phyloP scores from a whole-genome alignment of 2,329 filamentous ascomycete genomes.

The Hymenoscyphus fructigenus region DNA sequence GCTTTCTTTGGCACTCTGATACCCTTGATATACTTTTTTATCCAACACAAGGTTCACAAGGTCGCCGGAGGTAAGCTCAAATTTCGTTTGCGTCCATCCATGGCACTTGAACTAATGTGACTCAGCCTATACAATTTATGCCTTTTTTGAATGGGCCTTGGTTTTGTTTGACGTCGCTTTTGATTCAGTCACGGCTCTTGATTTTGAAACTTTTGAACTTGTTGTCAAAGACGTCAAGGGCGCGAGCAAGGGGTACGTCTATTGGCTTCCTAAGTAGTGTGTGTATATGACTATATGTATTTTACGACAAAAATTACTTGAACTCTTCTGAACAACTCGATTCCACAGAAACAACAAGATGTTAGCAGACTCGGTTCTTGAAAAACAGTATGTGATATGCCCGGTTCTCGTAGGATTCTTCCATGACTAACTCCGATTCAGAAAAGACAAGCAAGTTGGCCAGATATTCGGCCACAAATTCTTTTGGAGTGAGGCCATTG shows the following conservation, averaged over 20 bases:
- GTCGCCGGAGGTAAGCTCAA: slow-evolving; percentile 77
- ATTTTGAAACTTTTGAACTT: slow-evolving; percentile 88
- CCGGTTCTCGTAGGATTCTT: slow-evolving; percentile 21
- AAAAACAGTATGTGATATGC: slow-evolving; percentile 68
- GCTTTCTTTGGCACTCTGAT: slow-evolving; percentile 90
- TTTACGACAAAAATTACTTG: slow-evolving; percentile 28
- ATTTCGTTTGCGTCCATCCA: slow-evolving; percentile 3
- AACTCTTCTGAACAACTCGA: slow-evolving; percentile 36
- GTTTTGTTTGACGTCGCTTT: slow-evolving; percentile 95
- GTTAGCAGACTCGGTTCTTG: slow-evolving; percentile 51
- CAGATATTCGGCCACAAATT: slow-evolving; percentile 71
- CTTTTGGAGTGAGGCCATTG: slow-evolving; percentile 70
- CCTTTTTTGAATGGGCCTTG: slow-evolving; percentile 96
- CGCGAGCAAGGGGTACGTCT: slow-evolving; percentile 96
- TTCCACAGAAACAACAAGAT: slow-evolving; percentile 42
- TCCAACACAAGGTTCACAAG: slow-evolving; percentile 96
- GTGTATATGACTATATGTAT: slow-evolving; percentile 51
- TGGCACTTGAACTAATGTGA: slow-evolving; percentile 27
- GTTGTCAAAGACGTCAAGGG: slow-evolving; percentile 87
- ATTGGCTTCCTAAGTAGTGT: slow-evolving; percentile 85
- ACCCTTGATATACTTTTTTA: slow-evolving; percentile 93
- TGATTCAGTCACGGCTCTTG: slow-evolving; percentile 88
- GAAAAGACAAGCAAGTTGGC: slow-evolving; percentile 72
- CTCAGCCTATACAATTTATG: slow-evolving; percentile 91
- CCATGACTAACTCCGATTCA: slow-evolving; percentile 41